Conservation (phyloP, 352 stramenopile species). For the Phytophthora foliorum region DNA sequence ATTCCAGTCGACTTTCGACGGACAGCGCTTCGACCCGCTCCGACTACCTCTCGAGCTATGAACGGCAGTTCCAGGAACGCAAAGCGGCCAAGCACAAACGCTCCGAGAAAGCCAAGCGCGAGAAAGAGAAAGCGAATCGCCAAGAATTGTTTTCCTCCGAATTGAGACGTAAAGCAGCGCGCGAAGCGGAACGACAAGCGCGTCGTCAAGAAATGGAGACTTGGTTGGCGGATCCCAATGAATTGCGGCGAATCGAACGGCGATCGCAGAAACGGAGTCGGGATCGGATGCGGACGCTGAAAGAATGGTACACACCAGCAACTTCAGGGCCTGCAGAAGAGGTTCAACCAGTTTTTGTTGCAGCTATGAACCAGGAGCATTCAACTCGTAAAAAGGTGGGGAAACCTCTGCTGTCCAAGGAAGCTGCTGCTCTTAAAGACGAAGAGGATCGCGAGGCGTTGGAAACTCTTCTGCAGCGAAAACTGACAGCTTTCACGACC, state of each 20-base stretch:
- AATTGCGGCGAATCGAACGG: slow-evolving; percentile 46
- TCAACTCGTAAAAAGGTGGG: slow-evolving; percentile 6
- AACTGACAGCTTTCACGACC: slow-evolving; percentile 37
- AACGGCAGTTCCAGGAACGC: slow-evolving; percentile 65
- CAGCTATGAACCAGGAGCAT: slow-evolving; percentile 21
- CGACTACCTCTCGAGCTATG: slow-evolving; percentile 62
- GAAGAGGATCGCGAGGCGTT: slow-evolving; percentile 35
- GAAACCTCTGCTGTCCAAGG: slow-evolving; percentile 25
- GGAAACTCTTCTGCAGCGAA: slow-evolving; percentile 17
- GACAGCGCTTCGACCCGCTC: slow-evolving; percentile 53
- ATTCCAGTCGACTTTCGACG: slow-evolving; percentile 37
- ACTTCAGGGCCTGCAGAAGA: slow-evolving; percentile 30
- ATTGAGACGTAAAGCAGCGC: slow-evolving; percentile 52
- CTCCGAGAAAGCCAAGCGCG: slow-evolving; percentile 55
- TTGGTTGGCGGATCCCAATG: slow-evolving; percentile 54
- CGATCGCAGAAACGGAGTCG: slow-evolving; percentile 49
- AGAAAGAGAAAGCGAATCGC: slow-evolving; percentile 49
- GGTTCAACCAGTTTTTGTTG: slow-evolving; percentile 57
- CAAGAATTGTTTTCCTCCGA: slow-evolving; percentile 61
- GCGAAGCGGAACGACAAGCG: slow-evolving; percentile 57
- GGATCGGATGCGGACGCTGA: slow-evolving; percentile 49
- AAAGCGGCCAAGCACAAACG: slow-evolving; percentile 68
- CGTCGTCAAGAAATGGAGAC: slow-evolving; percentile 63
- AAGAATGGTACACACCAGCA: slow-evolving; percentile 60
- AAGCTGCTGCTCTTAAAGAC: slow-evolving; percentile 29